A percentile compares a stretch with the other conserved stretches of the same genome.
Evolutionary conservation across 2,329 filamentous ascomycete genomes (phyloP).

Genomic region (Arthrobotrys sphaeroides): DNA sequence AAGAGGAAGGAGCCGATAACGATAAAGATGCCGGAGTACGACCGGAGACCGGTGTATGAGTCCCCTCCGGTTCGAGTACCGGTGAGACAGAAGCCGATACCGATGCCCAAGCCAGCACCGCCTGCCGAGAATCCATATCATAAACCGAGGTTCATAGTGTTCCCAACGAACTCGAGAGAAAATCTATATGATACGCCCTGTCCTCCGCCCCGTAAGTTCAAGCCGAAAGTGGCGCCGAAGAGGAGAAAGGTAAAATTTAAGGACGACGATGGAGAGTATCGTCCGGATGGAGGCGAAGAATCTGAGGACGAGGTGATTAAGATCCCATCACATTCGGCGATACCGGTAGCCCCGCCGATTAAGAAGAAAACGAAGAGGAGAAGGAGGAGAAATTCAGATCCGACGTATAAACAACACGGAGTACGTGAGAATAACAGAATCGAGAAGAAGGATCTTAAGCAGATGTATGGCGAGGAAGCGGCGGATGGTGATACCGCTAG

Average conservation of each 20-base stretch:
- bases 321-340: background rate
- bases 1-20: background rate
- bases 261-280: conserved; percentile 27
- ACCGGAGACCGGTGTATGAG: background rate
- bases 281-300: background rate
- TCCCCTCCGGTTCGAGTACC: background rate
- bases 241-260: background rate
- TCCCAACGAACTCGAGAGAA: background rate
- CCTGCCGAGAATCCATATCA: conserved; percentile 1
- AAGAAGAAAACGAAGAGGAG: conserved; percentile 25
- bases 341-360: background rate
- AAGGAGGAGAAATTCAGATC: conserved; percentile 29
- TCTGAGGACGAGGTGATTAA: background rate
- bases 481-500: background rate
- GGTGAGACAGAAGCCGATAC: background rate
- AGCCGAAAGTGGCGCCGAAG: background rate
- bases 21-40: conserved; percentile 14
- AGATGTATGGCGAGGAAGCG: conserved; percentile 20
- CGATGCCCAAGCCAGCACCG: background rate
- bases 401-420: conserved; percentile 34
- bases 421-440: conserved; percentile 41
- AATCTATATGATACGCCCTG: conserved; percentile 25
- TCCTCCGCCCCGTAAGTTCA: conserved; percentile 14
- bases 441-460: conserved; percentile 31
- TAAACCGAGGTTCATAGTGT: conserved; percentile 15